These are phyloP conservation scores for Cenchrus americanus DNA, from an alignment of 176 grass and related monocot species.

Conservation along the genomic window DNA sequence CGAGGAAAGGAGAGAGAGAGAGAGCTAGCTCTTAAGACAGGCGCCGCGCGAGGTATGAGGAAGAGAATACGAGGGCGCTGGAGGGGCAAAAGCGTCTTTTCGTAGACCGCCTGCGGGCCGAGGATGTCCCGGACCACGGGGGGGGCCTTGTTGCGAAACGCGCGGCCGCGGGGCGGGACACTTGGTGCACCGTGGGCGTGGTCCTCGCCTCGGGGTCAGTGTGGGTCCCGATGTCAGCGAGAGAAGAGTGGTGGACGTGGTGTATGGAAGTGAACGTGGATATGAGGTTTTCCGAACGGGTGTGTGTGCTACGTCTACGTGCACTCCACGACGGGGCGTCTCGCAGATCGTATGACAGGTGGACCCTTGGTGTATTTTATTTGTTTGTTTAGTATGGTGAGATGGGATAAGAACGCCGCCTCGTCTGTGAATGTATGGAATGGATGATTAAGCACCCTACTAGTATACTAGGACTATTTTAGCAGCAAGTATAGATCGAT, in stretches of 20 bases:
- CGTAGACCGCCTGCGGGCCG: not conserved
- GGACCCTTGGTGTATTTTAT: not conserved
- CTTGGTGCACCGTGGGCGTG: not conserved
- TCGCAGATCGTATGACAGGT: not conserved
- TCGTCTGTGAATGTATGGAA: not conserved
- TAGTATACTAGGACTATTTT: not conserved
- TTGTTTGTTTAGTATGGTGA: not conserved
- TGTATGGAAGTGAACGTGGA: not conserved
- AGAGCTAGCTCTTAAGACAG: constrained; percentile 8
- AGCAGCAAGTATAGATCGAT: not conserved
- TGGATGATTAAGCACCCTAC: not conserved
- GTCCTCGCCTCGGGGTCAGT: rapidly evolving
- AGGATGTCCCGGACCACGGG: not conserved
- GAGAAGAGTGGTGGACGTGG: not conserved
- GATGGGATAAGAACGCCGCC: not conserved
- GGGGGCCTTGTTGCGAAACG: not conserved
- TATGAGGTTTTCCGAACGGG: not conserved
- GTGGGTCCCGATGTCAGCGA: not conserved
- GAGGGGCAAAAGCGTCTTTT: constrained; percentile 50
- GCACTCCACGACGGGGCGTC: not conserved
- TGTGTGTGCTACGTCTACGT: constrained; percentile 23
- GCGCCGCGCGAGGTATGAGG: constrained; percentile 5
- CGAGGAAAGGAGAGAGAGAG: not conserved
- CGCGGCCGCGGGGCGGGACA: not conserved
- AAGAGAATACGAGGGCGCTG: constrained; percentile 29